Evolutionary conservation across 495 filamentous ascomycete species (phyloP).

Genomic region (Choiromyces venosus): DNA sequence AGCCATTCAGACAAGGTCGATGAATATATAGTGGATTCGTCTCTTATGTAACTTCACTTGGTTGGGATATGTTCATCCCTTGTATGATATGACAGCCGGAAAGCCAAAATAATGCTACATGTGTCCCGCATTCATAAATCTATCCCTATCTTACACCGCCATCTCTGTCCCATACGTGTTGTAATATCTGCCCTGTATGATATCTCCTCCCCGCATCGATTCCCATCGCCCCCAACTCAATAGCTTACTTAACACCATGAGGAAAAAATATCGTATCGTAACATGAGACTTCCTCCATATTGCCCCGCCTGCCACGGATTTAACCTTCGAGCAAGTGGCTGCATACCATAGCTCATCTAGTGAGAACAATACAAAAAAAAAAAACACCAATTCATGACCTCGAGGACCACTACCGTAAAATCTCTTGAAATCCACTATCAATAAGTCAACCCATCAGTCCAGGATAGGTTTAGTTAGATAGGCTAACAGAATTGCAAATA

Average conservation of each 20-base stretch:
- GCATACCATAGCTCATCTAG: too few relatives aligned
- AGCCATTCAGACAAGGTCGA: not conserved
- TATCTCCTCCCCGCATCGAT: not conserved
- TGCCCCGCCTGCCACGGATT: too few relatives aligned
- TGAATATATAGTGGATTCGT: not conserved
- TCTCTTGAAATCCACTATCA: too few relatives aligned
- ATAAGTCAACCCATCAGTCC: too few relatives aligned
- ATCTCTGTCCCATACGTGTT: not conserved
- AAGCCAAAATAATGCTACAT: not conserved
- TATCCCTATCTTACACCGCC: not conserved
- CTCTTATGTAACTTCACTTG: not conserved
- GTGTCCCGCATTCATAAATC: not conserved
- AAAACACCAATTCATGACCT: too few relatives aligned
- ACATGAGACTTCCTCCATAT: not conserved
- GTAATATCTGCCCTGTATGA: not conserved
- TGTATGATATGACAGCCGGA: not conserved
- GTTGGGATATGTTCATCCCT: not conserved
- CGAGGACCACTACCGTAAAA: too few relatives aligned
- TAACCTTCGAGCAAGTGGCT: too few relatives aligned
- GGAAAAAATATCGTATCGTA: not conserved
- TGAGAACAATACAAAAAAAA: too few relatives aligned
- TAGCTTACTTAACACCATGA: not conserved
- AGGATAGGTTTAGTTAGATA: too few relatives aligned
- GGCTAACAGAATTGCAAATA: too few relatives aligned
- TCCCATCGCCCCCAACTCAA: too few relatives aligned